Evolutionary conservation across 139 green algal genomes (phyloP), one percentile per base, ranked within the genome.

Genomic region (Mesostigma viride): DNA sequence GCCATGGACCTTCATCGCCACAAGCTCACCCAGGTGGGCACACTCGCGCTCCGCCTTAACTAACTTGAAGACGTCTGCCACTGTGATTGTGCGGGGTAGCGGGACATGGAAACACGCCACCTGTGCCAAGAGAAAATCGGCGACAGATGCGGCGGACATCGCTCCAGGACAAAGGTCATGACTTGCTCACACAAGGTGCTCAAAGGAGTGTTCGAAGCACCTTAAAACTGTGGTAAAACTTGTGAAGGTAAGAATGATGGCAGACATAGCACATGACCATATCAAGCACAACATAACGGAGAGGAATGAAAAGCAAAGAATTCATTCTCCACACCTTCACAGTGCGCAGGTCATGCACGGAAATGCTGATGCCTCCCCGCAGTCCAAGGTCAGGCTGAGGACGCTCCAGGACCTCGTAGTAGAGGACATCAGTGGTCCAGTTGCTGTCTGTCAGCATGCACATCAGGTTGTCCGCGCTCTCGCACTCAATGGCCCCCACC

Each of bases 321-420:
- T n/a, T n/a, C n/a, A n/a, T n/a, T n/a, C n/a, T n/a, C n/a, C n/a
- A n/a, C 30, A 89, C 78, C 67, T 86, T 78, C 72, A 94, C 89
- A 3, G 74, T 79, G 33, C 85, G 88, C 2, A 72, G 70, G 36
- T 87, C 87, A 80, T 95, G 83, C 56, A 87, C 82, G 0, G 35
- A n/a, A 62, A 88, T 76, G 64, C 82, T 85, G 45, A 91, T 64
- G 2, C 68, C 81, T 36, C 88, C 81, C 8, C 91, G 62, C 56
- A 64, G 53, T 68, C 92, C 86, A 27, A 95, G 81, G 70, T 95
- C 78, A 2, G 81, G 84, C 72, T 98, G 78, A 0, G 90, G 92
- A 66, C 96, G 78, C 74, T 98, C 91, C 46, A 98, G 79, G 40
- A 93, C 70, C 76, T 98, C 91, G 48, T 94, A 98, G 75, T 92